Conservation (phyloP, 129 eudicot species). For the Flaveria sonorensis region DNA sequence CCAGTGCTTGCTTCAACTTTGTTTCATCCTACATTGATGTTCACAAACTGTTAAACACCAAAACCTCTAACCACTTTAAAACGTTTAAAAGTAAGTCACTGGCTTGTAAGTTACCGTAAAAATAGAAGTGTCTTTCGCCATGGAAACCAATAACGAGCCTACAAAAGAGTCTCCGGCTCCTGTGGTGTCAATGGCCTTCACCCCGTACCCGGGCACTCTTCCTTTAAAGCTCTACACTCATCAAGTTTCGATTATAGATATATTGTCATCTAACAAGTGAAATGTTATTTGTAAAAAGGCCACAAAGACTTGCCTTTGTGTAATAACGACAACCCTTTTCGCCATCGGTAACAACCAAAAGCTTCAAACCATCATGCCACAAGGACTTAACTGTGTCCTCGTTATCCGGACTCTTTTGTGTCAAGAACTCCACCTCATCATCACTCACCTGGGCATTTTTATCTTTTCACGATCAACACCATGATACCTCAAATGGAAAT, state of each 20-base stretch:
- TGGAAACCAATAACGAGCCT: slow-evolving; percentile 52
- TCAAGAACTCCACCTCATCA: slow-evolving; percentile 66
- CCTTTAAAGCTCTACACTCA: slow-evolving; percentile 57
- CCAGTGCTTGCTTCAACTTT: slow-evolving; percentile 51
- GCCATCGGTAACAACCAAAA: slow-evolving; percentile 70
- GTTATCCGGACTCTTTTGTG: slow-evolving; percentile 40
- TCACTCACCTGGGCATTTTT: slow-evolving; percentile 53
- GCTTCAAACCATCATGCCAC: slow-evolving; percentile 64
- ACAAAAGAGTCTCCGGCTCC: slow-evolving; percentile 89
- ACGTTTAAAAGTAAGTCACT: background rate
- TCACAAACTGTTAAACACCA: background rate
- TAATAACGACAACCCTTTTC: slow-evolving; percentile 73
- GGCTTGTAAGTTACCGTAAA: slow-evolving; percentile 37
- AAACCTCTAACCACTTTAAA: background rate
- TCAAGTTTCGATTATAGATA: background rate
- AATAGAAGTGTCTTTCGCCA: slow-evolving; percentile 50
- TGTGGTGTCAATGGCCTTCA: slow-evolving; percentile 69
- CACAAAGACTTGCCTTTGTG: slow-evolving; percentile 48
- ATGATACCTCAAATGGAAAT: background rate
- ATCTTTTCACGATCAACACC: background rate
- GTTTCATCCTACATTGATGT: slow-evolving; percentile 47
- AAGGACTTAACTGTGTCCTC: slow-evolving; percentile 55
- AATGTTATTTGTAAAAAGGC: background rate
- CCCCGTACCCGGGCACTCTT: slow-evolving; percentile 52
- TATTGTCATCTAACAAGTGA: background rate